Evolutionary conservation across 2,329 filamentous ascomycete genomes (phyloP), one percentile per base, ranked within the genome.

Genomic region (Leptographium wingfieldii): DNA sequence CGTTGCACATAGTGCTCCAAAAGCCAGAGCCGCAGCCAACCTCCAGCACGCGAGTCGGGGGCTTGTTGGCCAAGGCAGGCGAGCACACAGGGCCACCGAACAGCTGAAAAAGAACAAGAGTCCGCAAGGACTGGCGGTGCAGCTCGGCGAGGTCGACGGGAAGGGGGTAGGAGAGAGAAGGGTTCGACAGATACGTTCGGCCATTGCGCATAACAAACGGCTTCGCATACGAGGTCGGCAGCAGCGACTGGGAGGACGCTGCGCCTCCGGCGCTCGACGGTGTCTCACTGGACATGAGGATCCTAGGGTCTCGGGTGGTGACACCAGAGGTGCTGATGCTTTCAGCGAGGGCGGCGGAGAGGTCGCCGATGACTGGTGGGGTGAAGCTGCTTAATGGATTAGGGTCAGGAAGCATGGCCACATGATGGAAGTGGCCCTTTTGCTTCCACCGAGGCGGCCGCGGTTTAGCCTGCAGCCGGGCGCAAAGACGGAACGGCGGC

Each of bases 1-100:
- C 83, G 71, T 95, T 87, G 70, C 90, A 95, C 76, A 90, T 85
- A 73, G 88, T 86, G 66, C 88, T 92, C 92, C 92, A 96, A 69
- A 95, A 88, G 29, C 84, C 92, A 25, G 87, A 87, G 22, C 92
- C 92, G 71, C 92, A 97, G 35, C 86, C 91, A 40, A 96, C 74
- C 69, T 97, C 92, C 29, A 97, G 78, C 33, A 97, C 86, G 64
- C 84, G 85, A 67, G 80, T 80, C 0, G 92, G 92, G 25, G 88
- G 85, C 55, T 83, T 82, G 63, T 82, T 79, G 52, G 79, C 74
- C 59, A 90, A 79, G 35, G 77, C 77, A 1, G 87, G 85, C 10
- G 86, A 87, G 72, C 88, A 92, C 60, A 94, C 80, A 0, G 90
- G 88, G 12, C 84, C 84, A 53, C 90, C 90, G 67, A 94, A 91